These are phyloP conservation scores for Termitomyces bulborhizus DNA, from an alignment of 768 basidiomycete genomes.

Conservation along the genomic window DNA sequence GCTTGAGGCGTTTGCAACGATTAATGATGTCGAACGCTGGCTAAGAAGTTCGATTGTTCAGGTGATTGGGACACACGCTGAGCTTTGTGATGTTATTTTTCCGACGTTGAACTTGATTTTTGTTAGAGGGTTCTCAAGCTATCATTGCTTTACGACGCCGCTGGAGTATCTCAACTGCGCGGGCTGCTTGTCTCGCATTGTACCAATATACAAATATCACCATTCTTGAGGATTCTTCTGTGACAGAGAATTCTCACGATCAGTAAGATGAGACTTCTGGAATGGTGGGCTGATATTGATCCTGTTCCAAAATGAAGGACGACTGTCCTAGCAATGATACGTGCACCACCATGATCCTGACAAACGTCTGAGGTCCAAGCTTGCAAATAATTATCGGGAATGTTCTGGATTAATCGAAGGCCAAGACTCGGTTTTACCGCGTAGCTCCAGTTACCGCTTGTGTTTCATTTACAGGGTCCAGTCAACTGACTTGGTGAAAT, in stretches of 20 bases:
- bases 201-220: background rate
- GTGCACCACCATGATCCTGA: background rate
- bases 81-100: background rate
- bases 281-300: background rate
- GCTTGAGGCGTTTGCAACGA: conserved; percentile 6
- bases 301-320: background rate
- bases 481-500: background rate
- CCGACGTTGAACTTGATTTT: background rate
- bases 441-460: background rate
- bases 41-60: background rate
- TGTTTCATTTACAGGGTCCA: background rate
- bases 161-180: background rate
- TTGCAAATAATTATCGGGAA: background rate
- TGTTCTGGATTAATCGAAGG: background rate
- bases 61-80: background rate
- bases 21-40: background rate
- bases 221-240: background rate
- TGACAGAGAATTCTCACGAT: background rate
- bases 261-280: too few relatives aligned
- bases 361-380: background rate
- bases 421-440: background rate
- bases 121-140: background rate
- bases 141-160: background rate
- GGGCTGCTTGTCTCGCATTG: background rate
- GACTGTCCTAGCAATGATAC: background rate